A percentile compares a stretch with the other conserved stretches of the same genome.
Conservation (phyloP, 2,329 filamentous ascomycete species). For the Rachicladosporium sp. region DNA sequence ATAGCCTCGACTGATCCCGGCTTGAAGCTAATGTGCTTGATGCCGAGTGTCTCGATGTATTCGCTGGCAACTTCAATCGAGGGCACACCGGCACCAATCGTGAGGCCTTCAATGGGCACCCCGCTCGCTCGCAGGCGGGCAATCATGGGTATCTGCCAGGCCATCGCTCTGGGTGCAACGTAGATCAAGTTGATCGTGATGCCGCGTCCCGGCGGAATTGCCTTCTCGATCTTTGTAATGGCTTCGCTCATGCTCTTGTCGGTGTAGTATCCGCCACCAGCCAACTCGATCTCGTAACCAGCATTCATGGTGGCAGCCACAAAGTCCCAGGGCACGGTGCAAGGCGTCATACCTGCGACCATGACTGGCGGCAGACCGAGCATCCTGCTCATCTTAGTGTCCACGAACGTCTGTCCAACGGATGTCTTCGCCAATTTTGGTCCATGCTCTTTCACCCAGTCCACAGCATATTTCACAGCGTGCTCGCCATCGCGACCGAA, state of each 20-base stretch:
- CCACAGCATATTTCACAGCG: slow-evolving; percentile 84
- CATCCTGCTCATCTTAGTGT: slow-evolving; percentile 89
- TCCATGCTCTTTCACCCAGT: slow-evolving; percentile 96
- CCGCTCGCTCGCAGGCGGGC: slow-evolving; percentile 70
- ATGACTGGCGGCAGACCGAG: slow-evolving; percentile 76
- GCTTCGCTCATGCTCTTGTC: slow-evolving; percentile 72
- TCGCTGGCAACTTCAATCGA: slow-evolving; percentile 87
- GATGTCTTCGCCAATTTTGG: slow-evolving; percentile 87
- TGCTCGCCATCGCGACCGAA: slow-evolving; percentile 94
- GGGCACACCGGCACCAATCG: slow-evolving; percentile 85
- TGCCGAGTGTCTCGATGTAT: slow-evolving; percentile 82
- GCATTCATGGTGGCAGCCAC: slow-evolving; percentile 87
- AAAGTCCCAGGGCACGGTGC: slow-evolving; percentile 82
- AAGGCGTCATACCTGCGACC: slow-evolving; percentile 89
- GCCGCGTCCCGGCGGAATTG: slow-evolving; percentile 72
- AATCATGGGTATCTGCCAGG: slow-evolving; percentile 81
- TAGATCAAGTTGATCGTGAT: slow-evolving; percentile 88
- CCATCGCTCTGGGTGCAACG: slow-evolving; percentile 78
- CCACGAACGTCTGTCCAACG: slow-evolving; percentile 77
- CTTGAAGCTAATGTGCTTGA: slow-evolving; percentile 93
- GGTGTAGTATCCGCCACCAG: slow-evolving; percentile 79
- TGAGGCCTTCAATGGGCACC: slow-evolving; percentile 81
- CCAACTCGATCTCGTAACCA: slow-evolving; percentile 87
- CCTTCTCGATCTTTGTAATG: slow-evolving; percentile 70
- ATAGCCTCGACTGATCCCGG: slow-evolving; percentile 82